These are phyloP conservation scores for Helianthus tuberosus DNA, from an alignment of 129 eudicot species.

Conservation along the genomic window DNA sequence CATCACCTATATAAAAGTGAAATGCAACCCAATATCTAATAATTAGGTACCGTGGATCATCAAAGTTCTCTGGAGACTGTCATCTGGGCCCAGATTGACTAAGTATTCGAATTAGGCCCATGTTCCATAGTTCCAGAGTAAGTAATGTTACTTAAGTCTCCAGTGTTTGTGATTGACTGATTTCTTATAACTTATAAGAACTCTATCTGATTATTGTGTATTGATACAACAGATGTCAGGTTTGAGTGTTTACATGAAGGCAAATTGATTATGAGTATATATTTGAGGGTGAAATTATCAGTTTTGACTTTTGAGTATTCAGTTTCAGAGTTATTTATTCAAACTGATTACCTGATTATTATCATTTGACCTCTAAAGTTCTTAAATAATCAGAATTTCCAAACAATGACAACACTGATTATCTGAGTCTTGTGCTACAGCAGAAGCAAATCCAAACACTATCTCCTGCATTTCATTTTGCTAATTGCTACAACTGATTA, in stretches of 20 bases:
- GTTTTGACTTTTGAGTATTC: no score
- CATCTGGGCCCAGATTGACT: conserved; percentile 3
- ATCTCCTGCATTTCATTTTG: neutral
- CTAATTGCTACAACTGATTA: conserved; percentile 7
- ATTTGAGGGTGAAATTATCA: neutral
- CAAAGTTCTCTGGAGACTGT: neutral
- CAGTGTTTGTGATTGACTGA: neutral
- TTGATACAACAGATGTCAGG: neutral
- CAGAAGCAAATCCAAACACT: neutral
- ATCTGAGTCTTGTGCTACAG: neutral
- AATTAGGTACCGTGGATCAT: neutral
- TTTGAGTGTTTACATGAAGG: neutral
- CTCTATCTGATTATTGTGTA: neutral
- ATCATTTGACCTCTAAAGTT: no score
- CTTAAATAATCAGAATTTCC: neutral
- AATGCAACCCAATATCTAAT: neutral
- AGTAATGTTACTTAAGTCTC: neutral
- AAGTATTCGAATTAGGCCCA: neutral
- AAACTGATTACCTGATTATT: neutral
- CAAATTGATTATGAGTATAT: neutral
- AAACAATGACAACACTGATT: neutral
- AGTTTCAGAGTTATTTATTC: conserved; percentile 5
- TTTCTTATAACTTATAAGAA: neutral
- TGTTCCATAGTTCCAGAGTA: neutral
- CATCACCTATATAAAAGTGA: neutral